A percentile compares a stretch with the other conserved stretches of the same genome.
Evolutionary conservation across 768 basidiomycete genomes (phyloP).

Genomic region (Mycena pura): DNA sequence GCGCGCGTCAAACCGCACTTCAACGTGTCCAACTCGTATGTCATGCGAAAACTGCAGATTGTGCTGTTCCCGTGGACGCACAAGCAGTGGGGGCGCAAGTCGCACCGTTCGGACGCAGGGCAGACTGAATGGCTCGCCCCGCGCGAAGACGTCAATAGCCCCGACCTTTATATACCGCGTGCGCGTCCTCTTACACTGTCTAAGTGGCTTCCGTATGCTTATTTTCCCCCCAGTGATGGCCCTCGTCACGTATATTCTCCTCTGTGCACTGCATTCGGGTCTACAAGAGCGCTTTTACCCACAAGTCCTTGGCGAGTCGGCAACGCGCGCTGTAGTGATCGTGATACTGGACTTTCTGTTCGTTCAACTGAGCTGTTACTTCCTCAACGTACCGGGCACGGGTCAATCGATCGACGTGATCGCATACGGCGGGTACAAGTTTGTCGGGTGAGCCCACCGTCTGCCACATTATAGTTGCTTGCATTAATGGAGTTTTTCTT

Average conservation of each 20-base stretch:
- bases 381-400: constrained; percentile 83
- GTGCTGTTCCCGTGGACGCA: constrained; percentile 97
- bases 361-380: constrained; percentile 91
- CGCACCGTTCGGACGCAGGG: constrained; percentile 66
- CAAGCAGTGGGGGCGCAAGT: constrained; percentile 80
- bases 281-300: constrained; percentile 86
- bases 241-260: constrained; percentile 91
- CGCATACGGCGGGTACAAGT: constrained; percentile 97
- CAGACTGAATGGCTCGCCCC: constrained; percentile 87
- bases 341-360: constrained; percentile 88
- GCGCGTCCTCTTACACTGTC: constrained; percentile 25
- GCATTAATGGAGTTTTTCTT: neutral
- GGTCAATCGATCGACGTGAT: constrained; percentile 80
- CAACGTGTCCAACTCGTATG: constrained; percentile 96
- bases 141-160: constrained; percentile 92
- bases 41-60: constrained; percentile 85
- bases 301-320: constrained; percentile 83
- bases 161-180: constrained; percentile 97
- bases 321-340: constrained; percentile 84
- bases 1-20: constrained; percentile 87
- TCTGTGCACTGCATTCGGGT: constrained; percentile 86
- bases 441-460: constrained; percentile 78
- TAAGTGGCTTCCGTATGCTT: neutral
- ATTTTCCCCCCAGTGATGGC: constrained; percentile 77
- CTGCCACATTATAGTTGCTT: neutral